phyloP scores from a whole-genome alignment of 1,284 basidiomycete species.

The Puccinia brachypodii region DNA sequence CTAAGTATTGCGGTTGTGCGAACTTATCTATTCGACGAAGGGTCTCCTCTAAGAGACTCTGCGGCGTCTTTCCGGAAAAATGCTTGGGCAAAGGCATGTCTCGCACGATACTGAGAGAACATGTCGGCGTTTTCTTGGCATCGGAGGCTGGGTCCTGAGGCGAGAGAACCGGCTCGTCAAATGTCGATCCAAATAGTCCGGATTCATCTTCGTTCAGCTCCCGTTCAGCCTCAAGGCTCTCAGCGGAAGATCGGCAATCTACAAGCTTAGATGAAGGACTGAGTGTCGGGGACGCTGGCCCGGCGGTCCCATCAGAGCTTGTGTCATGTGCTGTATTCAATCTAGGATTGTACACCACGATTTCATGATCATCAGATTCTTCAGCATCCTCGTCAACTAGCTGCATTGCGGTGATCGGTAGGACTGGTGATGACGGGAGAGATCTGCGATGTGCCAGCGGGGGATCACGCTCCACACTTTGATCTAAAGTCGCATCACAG shows the following conservation, averaged over 20 bases:
- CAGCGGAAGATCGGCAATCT: not conserved
- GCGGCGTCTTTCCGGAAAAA: conserved; percentile 71
- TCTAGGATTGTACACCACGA: not conserved
- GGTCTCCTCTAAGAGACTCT: conserved; percentile 67
- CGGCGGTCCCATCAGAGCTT: not conserved
- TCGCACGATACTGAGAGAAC: conserved; percentile 62
- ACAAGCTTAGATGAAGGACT: not conserved
- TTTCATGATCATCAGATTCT: conserved; percentile 13
- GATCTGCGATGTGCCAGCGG: not conserved
- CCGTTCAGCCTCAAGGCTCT: conserved; percentile 60
- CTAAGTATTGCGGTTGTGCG: conserved; percentile 50
- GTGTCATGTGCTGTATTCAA: not conserved
- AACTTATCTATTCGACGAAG: conserved; percentile 62
- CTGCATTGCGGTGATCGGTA: conserved; percentile 27
- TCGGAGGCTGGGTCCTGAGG: conserved; percentile 59
- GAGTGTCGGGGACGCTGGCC: not conserved
- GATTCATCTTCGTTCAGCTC: conserved; percentile 62
- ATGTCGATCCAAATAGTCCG: conserved; percentile 72
- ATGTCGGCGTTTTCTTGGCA: not conserved
- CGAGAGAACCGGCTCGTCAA: conserved; percentile 64
- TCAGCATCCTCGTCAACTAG: conserved; percentile 14
- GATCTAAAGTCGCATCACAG: conserved; percentile 8
- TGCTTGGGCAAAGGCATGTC: conserved; percentile 79
- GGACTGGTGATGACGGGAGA: not conserved
- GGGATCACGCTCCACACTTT: not conserved